phyloP scores from a whole-genome alignment of 2,329 filamentous ascomycete genomes.

The Trichoderma oligosporum region DNA sequence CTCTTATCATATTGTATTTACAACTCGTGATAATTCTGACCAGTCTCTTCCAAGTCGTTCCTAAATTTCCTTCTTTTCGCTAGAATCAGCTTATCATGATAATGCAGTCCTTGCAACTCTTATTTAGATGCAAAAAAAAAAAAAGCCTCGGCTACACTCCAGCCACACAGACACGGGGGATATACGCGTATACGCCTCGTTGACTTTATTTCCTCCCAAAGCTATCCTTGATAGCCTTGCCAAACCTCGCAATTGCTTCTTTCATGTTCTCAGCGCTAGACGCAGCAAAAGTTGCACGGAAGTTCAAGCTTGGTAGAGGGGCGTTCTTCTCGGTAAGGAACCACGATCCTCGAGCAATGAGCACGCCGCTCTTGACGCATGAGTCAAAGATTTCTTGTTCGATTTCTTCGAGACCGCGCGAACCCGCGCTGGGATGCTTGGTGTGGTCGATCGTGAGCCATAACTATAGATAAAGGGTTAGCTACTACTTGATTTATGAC shows the following conservation, averaged over 20 bases:
- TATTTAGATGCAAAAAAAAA: neutral
- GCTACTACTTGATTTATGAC: neutral
- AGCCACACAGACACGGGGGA: neutral
- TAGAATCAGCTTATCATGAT: neutral
- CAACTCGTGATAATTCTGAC: neutral
- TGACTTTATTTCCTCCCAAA: constrained; percentile 39
- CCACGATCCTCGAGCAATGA: constrained; percentile 85
- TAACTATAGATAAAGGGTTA: constrained; percentile 43
- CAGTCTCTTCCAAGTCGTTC: neutral
- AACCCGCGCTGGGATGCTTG: constrained; percentile 58
- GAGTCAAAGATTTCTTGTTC: constrained; percentile 84
- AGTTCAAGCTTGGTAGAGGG: constrained; percentile 66
- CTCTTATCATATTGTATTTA: neutral
- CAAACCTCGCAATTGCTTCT: constrained; percentile 71
- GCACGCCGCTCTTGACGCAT: constrained; percentile 70
- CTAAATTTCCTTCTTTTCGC: neutral
- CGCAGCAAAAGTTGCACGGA: constrained; percentile 85
- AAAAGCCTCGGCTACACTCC: neutral
- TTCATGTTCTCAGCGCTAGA: constrained; percentile 68
- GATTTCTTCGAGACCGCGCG: constrained; percentile 57
- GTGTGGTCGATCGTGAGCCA: constrained; percentile 69
- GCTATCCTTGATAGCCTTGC: constrained; percentile 63
- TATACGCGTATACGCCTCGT: neutral
- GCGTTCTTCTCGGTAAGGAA: constrained; percentile 72
- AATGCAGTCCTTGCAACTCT: neutral